A percentile compares a stretch with the other conserved stretches of the same genome.
Evolutionary conservation across 179 eudicot genomes (phyloP).

Genomic region (Spinacia oleracea): DNA sequence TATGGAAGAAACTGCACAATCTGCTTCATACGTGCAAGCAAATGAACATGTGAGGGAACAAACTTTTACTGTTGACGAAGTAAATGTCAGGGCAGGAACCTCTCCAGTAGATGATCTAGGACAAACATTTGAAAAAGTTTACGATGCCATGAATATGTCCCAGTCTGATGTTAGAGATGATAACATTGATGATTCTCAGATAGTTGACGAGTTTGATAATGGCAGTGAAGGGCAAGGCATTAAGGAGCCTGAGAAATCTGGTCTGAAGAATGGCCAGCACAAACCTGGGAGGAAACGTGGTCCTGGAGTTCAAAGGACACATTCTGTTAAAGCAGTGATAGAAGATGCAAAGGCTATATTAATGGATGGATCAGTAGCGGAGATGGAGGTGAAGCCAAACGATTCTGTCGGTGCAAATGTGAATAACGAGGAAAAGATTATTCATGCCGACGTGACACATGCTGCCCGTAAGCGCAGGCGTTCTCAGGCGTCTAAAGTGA

Average conservation of each 20-base stretch:
- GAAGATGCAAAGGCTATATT: slow-evolving; percentile 59
- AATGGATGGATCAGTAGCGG: slow-evolving; percentile 33
- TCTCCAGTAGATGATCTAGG: slow-evolving; percentile 35
- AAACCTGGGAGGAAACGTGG: slow-evolving; percentile 44
- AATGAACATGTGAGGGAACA: slow-evolving; percentile 30
- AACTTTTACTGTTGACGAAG: slow-evolving; percentile 24
- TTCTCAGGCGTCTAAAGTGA: slow-evolving; percentile 49
- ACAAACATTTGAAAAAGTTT: slow-evolving; percentile 34
- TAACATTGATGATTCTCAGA: slow-evolving; percentile 27
- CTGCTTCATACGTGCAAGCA: slow-evolving; percentile 24
- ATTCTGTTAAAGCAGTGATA: slow-evolving; percentile 63
- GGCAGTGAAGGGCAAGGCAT: slow-evolving; percentile 38
- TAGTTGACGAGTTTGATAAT: slow-evolving; percentile 40
- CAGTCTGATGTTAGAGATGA: slow-evolving; percentile 35
- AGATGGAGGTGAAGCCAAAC: slow-evolving; percentile 37
- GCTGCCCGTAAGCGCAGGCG: slow-evolving; percentile 59
- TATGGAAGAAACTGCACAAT: slow-evolving; percentile 33
- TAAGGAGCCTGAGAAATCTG: slow-evolving; percentile 63
- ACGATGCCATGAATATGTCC: slow-evolving; percentile 28
- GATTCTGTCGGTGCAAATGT: slow-evolving; percentile 36
- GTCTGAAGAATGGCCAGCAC: slow-evolving; percentile 35
- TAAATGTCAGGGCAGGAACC: slow-evolving; percentile 24
- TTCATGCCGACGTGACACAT: slow-evolving; percentile 33
- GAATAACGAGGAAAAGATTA: slow-evolving; percentile 38
- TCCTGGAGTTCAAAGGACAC: slow-evolving; percentile 48